Conservation (phyloP, 352 stramenopile genomes). For the Globisporangium polare region DNA sequence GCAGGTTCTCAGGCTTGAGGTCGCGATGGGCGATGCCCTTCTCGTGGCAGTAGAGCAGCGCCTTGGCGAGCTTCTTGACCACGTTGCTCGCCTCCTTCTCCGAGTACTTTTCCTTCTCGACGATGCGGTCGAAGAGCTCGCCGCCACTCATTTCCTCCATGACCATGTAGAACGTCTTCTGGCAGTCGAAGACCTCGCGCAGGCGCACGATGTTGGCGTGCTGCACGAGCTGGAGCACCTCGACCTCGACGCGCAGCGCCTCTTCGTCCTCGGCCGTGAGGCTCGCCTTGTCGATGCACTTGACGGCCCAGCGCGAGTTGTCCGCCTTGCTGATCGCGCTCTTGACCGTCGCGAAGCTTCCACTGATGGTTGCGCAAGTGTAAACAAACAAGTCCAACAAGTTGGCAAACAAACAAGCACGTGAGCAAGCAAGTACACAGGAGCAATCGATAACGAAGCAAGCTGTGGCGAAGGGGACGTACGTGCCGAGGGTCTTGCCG, state of each 20-base stretch:
- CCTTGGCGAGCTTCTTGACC: conserved; percentile 82
- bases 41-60: conserved; percentile 86
- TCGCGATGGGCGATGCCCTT: conserved; percentile 90
- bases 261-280: conserved; percentile 80
- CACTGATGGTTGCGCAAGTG: conserved; percentile 28
- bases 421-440: background rate
- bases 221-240: conserved; percentile 77
- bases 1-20: conserved; percentile 87
- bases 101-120: conserved; percentile 90
- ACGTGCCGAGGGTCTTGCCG: conserved; percentile 86
- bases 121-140: conserved; percentile 92
- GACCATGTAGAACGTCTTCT: conserved; percentile 91
- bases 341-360: conserved; percentile 85
- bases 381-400: background rate
- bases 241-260: conserved; percentile 74
- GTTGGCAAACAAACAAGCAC: background rate
- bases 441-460: background rate
- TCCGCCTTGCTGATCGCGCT: conserved; percentile 75
- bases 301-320: conserved; percentile 75
- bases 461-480: conserved; percentile 22
- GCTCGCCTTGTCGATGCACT: conserved; percentile 83
- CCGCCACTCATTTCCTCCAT: conserved; percentile 90
- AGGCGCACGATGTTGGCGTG: conserved; percentile 88
- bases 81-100: conserved; percentile 83
- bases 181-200: conserved; percentile 85